These are phyloP conservation scores for Microcyclosporella mali DNA, from an alignment of 2,329 filamentous ascomycete species.

Conservation along the genomic window DNA sequence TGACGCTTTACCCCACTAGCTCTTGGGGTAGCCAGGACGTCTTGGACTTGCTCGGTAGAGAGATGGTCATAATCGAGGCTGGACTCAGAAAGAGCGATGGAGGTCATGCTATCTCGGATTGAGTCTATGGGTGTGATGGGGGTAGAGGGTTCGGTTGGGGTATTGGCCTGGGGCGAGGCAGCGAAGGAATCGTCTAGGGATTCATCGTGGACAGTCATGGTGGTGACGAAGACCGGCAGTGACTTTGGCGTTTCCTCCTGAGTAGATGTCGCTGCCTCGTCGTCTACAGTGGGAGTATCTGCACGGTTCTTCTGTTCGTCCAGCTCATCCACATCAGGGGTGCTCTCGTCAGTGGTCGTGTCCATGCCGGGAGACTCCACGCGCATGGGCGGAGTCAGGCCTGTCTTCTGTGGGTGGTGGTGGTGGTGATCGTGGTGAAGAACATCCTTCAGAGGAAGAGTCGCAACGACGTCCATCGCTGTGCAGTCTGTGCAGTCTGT, in stretches of 20 bases:
- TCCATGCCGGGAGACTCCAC: too few species aligned
- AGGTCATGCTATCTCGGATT: constrained; percentile 27
- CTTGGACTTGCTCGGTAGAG: constrained; percentile 26
- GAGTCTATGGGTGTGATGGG: constrained; percentile 17
- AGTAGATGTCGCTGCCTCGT: constrained; percentile 10
- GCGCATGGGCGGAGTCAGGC: too few species aligned
- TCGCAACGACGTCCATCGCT: too few species aligned
- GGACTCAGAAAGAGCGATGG: constrained; percentile 27
- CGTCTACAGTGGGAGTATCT: constrained; percentile 6
- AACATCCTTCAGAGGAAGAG: too few species aligned
- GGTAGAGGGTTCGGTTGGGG: constrained; percentile 10
- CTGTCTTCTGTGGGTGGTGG: too few species aligned
- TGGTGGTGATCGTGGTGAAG: too few species aligned
- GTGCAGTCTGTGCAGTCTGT: too few species aligned
- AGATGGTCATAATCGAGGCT: constrained; percentile 30
- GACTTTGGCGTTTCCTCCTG: constrained; percentile 8
- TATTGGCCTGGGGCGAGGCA: constrained; percentile 15
- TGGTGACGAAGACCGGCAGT: constrained; percentile 17
- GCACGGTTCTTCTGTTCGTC: background rate
- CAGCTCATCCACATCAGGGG: too few species aligned
- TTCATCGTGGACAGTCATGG: constrained; percentile 17
- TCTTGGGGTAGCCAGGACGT: constrained; percentile 28
- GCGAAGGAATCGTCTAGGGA: constrained; percentile 12
- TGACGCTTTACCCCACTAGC: constrained; percentile 22
- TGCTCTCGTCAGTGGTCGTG: too few species aligned